Percentiles rank a stretch among this genome's conserved stretches.
Evolutionary conservation across 129 eudicot genomes (phyloP).

Genomic region (Helichrysum umbraculigerum): DNA sequence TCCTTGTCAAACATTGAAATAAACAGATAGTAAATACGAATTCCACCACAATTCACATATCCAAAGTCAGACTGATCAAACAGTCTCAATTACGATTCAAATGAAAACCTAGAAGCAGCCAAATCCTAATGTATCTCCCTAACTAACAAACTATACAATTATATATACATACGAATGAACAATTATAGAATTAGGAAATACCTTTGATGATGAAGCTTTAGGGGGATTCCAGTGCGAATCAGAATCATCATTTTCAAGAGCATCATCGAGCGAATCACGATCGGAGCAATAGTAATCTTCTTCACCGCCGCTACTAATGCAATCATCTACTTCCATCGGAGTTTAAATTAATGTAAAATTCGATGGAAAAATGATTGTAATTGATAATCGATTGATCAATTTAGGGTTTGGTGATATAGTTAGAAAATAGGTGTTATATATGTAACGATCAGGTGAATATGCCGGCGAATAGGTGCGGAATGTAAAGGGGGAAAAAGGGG

Average conservation of each 20-base stretch:
- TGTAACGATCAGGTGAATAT: conserved; percentile 15
- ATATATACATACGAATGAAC: not conserved
- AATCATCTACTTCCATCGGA: conserved; percentile 50
- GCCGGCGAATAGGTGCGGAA: conserved; percentile 24
- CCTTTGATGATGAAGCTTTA: conserved; percentile 56
- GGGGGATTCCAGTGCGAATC: conserved; percentile 45
- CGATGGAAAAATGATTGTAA: conserved; percentile 15
- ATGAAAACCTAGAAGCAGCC: not conserved
- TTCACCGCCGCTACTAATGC: conserved; percentile 46
- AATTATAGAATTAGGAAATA: not conserved
- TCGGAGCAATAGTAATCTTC: conserved; percentile 57
- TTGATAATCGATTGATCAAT: not conserved
- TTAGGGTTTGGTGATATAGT: conserved; percentile 16
- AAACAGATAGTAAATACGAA: conserved; percentile 12
- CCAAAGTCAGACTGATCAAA: conserved; percentile 6
- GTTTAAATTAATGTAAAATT: conserved; percentile 10
- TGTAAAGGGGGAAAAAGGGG: conserved; percentile 18
- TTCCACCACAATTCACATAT: conserved; percentile 21
- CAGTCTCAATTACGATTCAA: not conserved
- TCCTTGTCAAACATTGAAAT: not conserved
- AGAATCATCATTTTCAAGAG: conserved; percentile 50
- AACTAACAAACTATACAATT: not conserved
- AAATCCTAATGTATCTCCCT: conserved; percentile 10
- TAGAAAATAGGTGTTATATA: not conserved
- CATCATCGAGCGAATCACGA: conserved; percentile 50